Evolutionary conservation across 2,329 filamentous ascomycete genomes (phyloP).

Genomic region (Fusarium dimerum): DNA sequence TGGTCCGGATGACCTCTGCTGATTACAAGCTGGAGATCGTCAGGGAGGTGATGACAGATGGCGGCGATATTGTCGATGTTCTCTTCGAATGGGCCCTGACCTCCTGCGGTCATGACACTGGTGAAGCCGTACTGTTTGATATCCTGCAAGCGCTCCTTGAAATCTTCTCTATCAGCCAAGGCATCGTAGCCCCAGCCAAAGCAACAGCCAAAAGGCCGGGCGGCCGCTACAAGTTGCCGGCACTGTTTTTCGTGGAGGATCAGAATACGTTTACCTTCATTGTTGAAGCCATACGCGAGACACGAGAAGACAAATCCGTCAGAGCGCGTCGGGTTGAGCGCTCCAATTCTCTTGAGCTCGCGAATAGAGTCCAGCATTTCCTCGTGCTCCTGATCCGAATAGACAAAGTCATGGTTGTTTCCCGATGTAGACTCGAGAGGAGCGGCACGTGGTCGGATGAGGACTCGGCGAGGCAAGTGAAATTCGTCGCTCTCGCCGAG

Average conservation of each 20-base stretch:
- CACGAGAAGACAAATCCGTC: conserved; percentile 62
- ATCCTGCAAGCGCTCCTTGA: conserved; percentile 31
- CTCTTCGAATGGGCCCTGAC: conserved; percentile 40
- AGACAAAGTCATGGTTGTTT: conserved; percentile 48
- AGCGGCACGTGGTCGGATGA: conserved; percentile 51
- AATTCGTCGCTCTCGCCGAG: conserved; percentile 25
- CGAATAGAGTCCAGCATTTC: conserved; percentile 45
- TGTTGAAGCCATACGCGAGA: conserved; percentile 25
- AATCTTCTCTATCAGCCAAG: conserved; percentile 34
- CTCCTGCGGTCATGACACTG: conserved; percentile 56
- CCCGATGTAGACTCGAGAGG: conserved; percentile 8
- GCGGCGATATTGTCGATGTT: conserved; percentile 40
- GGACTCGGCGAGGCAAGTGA: conserved; percentile 49
- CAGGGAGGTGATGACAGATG: conserved; percentile 35
- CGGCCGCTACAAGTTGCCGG: conserved; percentile 40
- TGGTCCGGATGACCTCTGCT: conserved; percentile 51
- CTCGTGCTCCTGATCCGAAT: conserved; percentile 44
- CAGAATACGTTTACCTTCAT: not conserved
- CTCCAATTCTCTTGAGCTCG: conserved; percentile 37
- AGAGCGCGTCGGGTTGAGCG: conserved; percentile 42
- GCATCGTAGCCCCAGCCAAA: conserved; percentile 60
- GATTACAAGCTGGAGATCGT: conserved; percentile 48
- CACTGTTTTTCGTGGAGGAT: conserved; percentile 45
- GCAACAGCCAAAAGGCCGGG: conserved; percentile 47
- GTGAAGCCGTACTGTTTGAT: conserved; percentile 48